Evolutionary conservation across 208 protist species (phyloP).

Genomic region (Trypanosoma vivax): DNA sequence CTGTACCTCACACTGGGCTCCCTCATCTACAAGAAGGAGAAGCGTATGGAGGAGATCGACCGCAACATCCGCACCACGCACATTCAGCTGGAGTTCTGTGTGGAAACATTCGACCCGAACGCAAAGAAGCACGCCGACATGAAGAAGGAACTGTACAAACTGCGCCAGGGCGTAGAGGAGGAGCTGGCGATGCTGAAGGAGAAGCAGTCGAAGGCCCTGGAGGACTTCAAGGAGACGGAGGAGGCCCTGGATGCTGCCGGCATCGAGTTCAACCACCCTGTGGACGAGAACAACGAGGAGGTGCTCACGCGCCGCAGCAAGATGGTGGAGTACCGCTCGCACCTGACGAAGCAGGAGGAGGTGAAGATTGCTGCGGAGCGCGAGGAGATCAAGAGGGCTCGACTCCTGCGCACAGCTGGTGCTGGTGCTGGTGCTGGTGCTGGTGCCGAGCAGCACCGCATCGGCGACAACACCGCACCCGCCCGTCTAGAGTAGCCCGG

Average conservation of each 20-base stretch:
- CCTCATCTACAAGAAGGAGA: conserved; percentile 6
- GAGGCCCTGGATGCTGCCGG: conserved; percentile 4
- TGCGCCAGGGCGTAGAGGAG: conserved; percentile 34
- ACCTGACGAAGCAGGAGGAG: conserved; percentile 66
- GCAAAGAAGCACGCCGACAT: conserved; percentile 5
- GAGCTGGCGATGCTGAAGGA: conserved; percentile 67
- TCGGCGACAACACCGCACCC: conserved; percentile 16
- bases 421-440: conserved; percentile 1
- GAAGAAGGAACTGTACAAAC: conserved; percentile 7
- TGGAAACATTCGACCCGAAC: conserved; percentile 5
- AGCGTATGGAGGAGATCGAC: conserved; percentile 5
- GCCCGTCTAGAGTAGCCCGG: conserved; percentile 16
- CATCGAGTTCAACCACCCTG: conserved; percentile 6
- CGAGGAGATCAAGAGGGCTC: conserved; percentile 4
- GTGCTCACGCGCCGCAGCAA: conserved; percentile 14
- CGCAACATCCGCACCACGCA: conserved; percentile 1
- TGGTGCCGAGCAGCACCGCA: conserved; percentile 12
- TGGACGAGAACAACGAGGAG: conserved; percentile 7
- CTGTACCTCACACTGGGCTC: conserved; percentile 3
- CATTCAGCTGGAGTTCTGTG: conserved; percentile 5
- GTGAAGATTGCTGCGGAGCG: conserved; percentile 27
- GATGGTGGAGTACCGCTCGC: conserved; percentile 67
- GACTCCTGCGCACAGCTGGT: conserved; percentile 1
- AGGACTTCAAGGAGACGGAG: conserved; percentile 5
- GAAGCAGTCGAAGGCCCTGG: conserved; percentile 29